phyloP scores from a whole-genome alignment of 2,329 filamentous ascomycete genomes.

The Akanthomyces uredinophilus region DNA sequence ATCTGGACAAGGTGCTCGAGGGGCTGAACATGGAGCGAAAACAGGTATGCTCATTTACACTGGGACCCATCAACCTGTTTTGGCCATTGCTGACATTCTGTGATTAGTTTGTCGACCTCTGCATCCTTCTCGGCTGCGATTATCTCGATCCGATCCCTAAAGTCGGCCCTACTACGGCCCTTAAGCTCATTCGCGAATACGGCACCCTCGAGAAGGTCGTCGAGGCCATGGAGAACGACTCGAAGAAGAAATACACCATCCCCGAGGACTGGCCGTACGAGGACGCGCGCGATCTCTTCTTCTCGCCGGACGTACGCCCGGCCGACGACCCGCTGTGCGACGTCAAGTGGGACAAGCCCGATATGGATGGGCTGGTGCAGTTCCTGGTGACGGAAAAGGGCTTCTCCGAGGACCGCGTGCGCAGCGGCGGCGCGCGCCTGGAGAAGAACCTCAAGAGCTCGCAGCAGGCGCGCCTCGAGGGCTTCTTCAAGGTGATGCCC shows the following conservation, averaged over 20 bases:
- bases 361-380: slow-evolving; percentile 82
- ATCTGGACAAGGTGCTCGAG: slow-evolving; percentile 78
- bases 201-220: slow-evolving; percentile 83
- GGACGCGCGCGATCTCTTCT: slow-evolving; percentile 87
- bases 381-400: slow-evolving; percentile 93
- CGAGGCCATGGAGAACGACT: slow-evolving; percentile 68
- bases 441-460: slow-evolving; percentile 87
- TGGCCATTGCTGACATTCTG: background rate
- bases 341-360: slow-evolving; percentile 96
- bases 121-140: slow-evolving; percentile 94
- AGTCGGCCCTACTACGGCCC: slow-evolving; percentile 82
- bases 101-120: slow-evolving; percentile 86
- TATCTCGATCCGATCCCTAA: slow-evolving; percentile 97
- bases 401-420: slow-evolving; percentile 91
- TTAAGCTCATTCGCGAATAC: slow-evolving; percentile 92
- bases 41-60: slow-evolving; percentile 44
- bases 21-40: slow-evolving; percentile 82
- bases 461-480: slow-evolving; percentile 87
- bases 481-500: slow-evolving; percentile 91
- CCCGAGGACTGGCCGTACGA: slow-evolving; percentile 97
- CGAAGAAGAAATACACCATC: slow-evolving; percentile 73
- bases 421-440: slow-evolving; percentile 69
- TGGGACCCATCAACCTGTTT: too few relatives aligned
- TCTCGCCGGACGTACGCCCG: slow-evolving; percentile 78
- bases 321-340: slow-evolving; percentile 86